Base-by-base conservation (phyloP, 1,284 basidiomycete genomes). In the Ustilago vetiveriae region DNA sequence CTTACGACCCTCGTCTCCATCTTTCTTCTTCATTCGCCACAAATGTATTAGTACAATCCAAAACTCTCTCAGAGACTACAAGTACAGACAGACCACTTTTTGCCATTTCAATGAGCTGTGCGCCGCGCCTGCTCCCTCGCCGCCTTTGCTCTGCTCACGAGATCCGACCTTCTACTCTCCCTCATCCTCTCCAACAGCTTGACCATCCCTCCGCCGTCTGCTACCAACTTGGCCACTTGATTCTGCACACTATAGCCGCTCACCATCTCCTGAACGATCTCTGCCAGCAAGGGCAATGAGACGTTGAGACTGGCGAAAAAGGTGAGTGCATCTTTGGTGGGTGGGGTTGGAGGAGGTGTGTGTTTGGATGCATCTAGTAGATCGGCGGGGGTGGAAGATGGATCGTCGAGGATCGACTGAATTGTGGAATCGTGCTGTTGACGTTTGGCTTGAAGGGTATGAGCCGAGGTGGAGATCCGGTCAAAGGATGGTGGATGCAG, bases 251-350 rank as follows among this genome's bases (percentile, higher is more conserved):
- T 87, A 79, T 96, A 97, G n/a, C 92, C 83, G 4, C 89, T 87
- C 48, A 97, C 86, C 72, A 98, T 92, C 82, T 96, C 91, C 81
- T 97, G 94, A 0, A 91, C 88, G 62, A 95, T 89, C 19, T 91
- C 90, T n/a, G 91, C 88, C 21, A 98, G 84, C 41, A 90, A 85
- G 0, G 90, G 86, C 70, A 94, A 86, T 42, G 90, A 92, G 35
- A 97, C 88, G 81, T 94, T 91, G 29, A 98, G 86, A 8, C 87
- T 88, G 0, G 93, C 89, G 53, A 98, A 87, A 79, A 95, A 97
- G 3, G 88, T 87, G 38, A 94, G 85, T 6, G 90, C 86, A 75
- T 89, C 21, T 22, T 64, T 59, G 13, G 56, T 65, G 17, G 72
- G 71, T 9, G 65, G 62, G 13, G 56, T 65, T 19, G 72, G 71